Percentiles rank a stretch among this genome's conserved stretches.
Conservation (phyloP, 495 filamentous ascomycete species). For the Neurospora sp. region DNA sequence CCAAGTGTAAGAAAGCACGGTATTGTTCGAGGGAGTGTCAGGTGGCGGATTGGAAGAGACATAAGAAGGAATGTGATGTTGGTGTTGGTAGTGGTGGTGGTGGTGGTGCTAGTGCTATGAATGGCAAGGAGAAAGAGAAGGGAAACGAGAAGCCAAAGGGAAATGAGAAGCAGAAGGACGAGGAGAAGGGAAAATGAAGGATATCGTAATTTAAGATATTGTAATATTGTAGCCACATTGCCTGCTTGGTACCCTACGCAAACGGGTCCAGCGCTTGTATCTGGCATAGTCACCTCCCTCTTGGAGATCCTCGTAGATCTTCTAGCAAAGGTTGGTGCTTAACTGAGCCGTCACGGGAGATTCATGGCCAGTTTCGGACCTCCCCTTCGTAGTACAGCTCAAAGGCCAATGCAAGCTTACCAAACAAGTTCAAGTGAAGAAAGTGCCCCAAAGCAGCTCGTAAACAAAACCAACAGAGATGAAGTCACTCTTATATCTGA, state of each 20-base stretch:
- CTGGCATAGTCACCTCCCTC: neutral
- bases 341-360: neutral
- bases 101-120: neutral
- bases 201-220: neutral
- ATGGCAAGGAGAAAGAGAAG: neutral
- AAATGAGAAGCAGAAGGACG: neutral
- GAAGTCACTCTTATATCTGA: neutral
- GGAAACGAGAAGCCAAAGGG: neutral
- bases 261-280: neutral
- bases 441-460: neutral
- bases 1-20: constrained; percentile 10
- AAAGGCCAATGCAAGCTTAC: neutral
- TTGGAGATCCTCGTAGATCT: neutral
- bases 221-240: neutral
- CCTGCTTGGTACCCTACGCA: neutral
- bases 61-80: constrained; percentile 12
- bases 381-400: neutral
- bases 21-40: constrained; percentile 18
- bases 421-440: neutral
- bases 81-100: neutral
- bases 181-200: neutral
- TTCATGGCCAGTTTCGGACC: neutral
- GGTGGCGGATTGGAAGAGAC: constrained; percentile 19
- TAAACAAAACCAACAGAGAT: neutral
- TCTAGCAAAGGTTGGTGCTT: neutral